Evolutionary conservation across 106 monocot genomes (phyloP).

Genomic region (Iris macrosiphon): DNA sequence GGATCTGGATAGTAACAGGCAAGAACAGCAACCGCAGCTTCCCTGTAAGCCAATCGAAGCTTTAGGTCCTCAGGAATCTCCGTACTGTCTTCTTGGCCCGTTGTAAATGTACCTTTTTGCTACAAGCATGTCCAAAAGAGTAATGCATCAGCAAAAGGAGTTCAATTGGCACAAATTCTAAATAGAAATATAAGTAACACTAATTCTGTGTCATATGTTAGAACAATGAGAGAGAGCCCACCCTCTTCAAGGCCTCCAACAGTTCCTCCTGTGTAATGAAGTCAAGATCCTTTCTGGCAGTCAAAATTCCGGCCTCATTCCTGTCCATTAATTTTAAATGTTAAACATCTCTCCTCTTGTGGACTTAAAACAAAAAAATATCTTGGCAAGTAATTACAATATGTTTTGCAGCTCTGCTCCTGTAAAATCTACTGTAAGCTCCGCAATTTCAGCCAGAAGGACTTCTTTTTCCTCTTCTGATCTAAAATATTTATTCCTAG

Average conservation of each 20-base stretch:
- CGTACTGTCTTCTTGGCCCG: constrained; percentile 76
- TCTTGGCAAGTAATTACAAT: constrained; percentile 35
- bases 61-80: constrained; percentile 66
- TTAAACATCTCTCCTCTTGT: not conserved
- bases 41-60: constrained; percentile 71
- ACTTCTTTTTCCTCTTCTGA: constrained; percentile 55
- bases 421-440: constrained; percentile 77
- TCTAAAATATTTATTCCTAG: constrained; percentile 74
- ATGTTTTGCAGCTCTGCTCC: constrained; percentile 94
- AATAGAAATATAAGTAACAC: not conserved
- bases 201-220: not conserved
- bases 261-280: constrained; percentile 72
- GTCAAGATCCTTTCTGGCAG: constrained; percentile 78
- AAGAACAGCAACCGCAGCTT: constrained; percentile 79
- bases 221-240: constrained; percentile 10
- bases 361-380: not conserved
- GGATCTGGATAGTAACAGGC: constrained; percentile 61
- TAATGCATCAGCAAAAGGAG: not conserved
- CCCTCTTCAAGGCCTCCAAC: constrained; percentile 72
- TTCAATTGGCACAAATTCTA: not conserved
- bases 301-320: constrained; percentile 89
- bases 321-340: constrained; percentile 27
- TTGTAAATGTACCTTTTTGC: constrained; percentile 95
- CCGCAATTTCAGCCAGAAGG: constrained; percentile 72
- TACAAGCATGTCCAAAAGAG: constrained; percentile 22